Percentiles rank a stretch among this genome's conserved stretches.
Conservation (phyloP, 257 asterid species). For the Euphrasia confusa region DNA sequence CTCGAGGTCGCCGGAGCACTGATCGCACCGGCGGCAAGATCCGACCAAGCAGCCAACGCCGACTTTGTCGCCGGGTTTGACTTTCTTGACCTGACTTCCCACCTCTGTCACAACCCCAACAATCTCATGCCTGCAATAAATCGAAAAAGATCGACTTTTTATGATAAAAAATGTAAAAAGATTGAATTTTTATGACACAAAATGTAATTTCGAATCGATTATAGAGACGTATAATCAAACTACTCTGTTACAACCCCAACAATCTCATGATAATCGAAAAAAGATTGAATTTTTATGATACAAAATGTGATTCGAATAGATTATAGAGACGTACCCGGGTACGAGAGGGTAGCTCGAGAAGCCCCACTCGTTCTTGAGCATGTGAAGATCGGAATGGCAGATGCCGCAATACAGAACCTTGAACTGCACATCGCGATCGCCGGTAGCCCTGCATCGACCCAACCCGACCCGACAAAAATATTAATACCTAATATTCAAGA, state of each 20-base stretch:
- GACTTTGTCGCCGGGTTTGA: constrained; percentile 38
- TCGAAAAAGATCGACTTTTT: neutral
- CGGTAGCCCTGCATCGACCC: constrained; percentile 34
- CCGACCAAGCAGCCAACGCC: constrained; percentile 38
- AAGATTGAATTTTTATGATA: no score
- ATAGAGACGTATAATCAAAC: no score
- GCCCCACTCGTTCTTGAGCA: constrained; percentile 41
- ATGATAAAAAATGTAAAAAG: no score
- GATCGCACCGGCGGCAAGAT: constrained; percentile 37
- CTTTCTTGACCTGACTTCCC: constrained; percentile 34
- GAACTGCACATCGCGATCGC: constrained; percentile 37
- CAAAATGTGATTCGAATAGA: no score
- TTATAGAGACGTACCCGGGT: constrained; percentile 39
- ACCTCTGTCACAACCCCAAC: constrained; percentile 39
- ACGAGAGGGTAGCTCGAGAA: constrained; percentile 38
- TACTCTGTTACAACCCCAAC: no score
- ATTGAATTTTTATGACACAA: no score
- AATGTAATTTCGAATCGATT: no score
- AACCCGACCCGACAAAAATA: neutral
- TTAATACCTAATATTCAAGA: no score
- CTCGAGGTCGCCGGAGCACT: constrained; percentile 29
- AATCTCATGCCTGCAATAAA: constrained; percentile 34
- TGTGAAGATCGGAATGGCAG: constrained; percentile 43
- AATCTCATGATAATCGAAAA: no score
- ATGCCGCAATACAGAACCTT: constrained; percentile 42